phyloP scores from a whole-genome alignment of 495 filamentous ascomycete species.

The Penicillium pulvis region DNA sequence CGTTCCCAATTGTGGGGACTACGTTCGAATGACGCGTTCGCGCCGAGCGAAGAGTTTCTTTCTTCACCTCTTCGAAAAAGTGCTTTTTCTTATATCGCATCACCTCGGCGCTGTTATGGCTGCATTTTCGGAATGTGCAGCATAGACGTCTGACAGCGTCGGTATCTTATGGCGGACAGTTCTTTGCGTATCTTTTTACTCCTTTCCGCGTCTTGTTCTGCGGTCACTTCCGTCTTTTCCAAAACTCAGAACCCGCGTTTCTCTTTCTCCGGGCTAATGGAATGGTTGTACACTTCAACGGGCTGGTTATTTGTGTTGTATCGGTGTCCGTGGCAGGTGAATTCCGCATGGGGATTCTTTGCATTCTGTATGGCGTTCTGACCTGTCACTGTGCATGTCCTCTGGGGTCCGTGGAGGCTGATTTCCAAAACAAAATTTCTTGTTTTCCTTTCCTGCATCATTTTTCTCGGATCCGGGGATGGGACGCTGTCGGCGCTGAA shows the following conservation, averaged over 20 bases:
- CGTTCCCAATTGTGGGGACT: conserved; percentile 36
- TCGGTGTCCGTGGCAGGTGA: conserved; percentile 22
- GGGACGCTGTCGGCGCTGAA: conserved; percentile 39
- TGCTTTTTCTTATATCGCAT: conserved; percentile 46
- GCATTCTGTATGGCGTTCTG: conserved; percentile 56
- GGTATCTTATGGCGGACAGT: conserved; percentile 53
- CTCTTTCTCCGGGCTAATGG: conserved; percentile 35
- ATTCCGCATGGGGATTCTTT: conserved; percentile 42
- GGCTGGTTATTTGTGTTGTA: conserved; percentile 12
- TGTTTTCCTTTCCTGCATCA: conserved; percentile 35
- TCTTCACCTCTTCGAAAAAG: conserved; percentile 39
- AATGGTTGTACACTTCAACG: not conserved
- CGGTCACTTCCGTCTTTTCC: conserved; percentile 18
- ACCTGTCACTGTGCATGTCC: conserved; percentile 45
- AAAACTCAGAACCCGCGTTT: conserved; percentile 24
- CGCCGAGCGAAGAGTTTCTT: conserved; percentile 44
- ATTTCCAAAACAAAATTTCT: conserved; percentile 21
- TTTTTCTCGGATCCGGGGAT: conserved; percentile 48
- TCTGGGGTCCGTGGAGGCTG: conserved; percentile 44
- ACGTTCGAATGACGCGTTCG: conserved; percentile 44
- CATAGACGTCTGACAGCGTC: conserved; percentile 53
- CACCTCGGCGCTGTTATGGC: conserved; percentile 46
- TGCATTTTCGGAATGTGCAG: conserved; percentile 47
- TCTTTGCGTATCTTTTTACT: conserved; percentile 32
- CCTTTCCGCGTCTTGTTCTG: conserved; percentile 28